Evolutionary conservation across 2,329 filamentous ascomycete species (phyloP).

Genomic region (Diaporthe sp.): DNA sequence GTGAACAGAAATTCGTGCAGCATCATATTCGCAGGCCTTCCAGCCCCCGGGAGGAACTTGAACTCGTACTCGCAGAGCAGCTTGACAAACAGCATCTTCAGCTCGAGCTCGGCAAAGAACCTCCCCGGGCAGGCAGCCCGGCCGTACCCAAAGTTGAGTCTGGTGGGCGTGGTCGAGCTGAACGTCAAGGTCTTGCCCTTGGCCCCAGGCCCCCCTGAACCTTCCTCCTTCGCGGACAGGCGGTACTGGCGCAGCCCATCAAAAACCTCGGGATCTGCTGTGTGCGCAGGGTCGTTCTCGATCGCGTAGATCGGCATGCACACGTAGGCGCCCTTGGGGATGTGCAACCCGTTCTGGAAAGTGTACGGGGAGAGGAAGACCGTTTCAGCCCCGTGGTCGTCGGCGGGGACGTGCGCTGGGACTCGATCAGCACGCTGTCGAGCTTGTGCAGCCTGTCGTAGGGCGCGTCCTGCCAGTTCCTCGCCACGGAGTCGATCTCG

Average conservation of each 20-base stretch:
- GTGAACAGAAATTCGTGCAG: conserved; percentile 46
- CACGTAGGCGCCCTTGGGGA: conserved; percentile 36
- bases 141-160: conserved; percentile 54
- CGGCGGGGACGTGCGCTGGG: not conserved
- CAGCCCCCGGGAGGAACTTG: conserved; percentile 42
- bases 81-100: conserved; percentile 49
- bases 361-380: not conserved
- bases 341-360: conserved; percentile 5
- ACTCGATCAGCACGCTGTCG: conserved; percentile 5
- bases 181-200: not conserved
- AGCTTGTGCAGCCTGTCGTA: not conserved
- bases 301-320: conserved; percentile 43
- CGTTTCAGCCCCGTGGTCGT: conserved; percentile 4
- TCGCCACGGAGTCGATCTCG: not conserved
- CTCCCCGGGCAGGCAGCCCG: conserved; percentile 51
- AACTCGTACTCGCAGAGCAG: conserved; percentile 49
- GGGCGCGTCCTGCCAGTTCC: not conserved
- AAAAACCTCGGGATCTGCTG: conserved; percentile 48
- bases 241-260: conserved; percentile 52
- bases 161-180: conserved; percentile 47
- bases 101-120: conserved; percentile 48
- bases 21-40: conserved; percentile 43
- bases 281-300: conserved; percentile 49
- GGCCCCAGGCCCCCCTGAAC: not conserved
- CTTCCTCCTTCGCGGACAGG: conserved; percentile 45